Base-by-base conservation (phyloP, 1,284 basidiomycete genomes). In the Ceratobasidium sp. region DNA sequence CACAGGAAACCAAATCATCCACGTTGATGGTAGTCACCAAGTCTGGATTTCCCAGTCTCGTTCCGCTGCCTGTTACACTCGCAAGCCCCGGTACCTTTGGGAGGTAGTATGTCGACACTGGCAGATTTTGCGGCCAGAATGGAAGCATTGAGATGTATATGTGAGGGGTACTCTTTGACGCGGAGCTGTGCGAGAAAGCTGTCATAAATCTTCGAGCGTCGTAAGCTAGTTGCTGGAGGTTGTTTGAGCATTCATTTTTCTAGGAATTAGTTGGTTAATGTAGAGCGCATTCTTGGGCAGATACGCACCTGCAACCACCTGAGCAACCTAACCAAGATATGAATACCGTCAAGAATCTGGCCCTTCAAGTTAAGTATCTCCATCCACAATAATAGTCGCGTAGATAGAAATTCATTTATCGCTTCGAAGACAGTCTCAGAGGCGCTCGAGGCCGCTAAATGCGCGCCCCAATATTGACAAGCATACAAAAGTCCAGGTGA, bases 81-180 rank as follows among this genome's bases (percentile, higher is more conserved):
- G 38, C 50, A 52, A n/a, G n/a, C 50, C 50, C 18, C 50, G 50
- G 16, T 5, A 16, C 50, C 50, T 10, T 52, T 16, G 50, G n/a
- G 50, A 16, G 50, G 50, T 52, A 52, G 14, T n/a, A 14, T 52
- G n/a, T 18, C 18, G 50, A 52, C n/a, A 52, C 50, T 16, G 50
- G 55, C 35, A 33, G 10, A 59, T 66, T 62, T 1, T 46, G 27
- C n/a, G 75, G 75, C 16, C 67, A 41, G 30, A 68, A 71, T 18
- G 65, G 54, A 0, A 77, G 66, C 23, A 64, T 64, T 18, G 75
- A 77, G 33, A 44, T n/a, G 41, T 77, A 77, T n/a, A 77, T 60
- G 38, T 77, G 75, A 30, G 50, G 50, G 7, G 33, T 60, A 14
- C 33, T 60, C 2, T 35, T 38, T 16, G 33, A 60, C 33, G 30